Evolutionary conservation across 345 rosid genomes (phyloP).

Genomic region (Mercurialis annua): DNA sequence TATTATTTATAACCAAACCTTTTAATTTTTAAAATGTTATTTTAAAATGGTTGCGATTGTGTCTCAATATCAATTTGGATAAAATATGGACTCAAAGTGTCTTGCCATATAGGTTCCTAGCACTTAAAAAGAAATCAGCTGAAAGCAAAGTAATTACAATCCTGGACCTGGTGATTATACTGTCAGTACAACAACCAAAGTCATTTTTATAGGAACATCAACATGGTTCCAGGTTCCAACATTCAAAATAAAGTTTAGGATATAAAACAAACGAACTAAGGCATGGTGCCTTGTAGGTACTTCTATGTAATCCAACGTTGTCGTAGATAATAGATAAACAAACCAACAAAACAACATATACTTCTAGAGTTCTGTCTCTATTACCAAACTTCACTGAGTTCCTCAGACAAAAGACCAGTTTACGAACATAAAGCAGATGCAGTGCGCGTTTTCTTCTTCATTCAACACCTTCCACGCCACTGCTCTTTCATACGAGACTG

Average conservation of each 20-base stretch:
- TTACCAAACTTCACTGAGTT: background rate
- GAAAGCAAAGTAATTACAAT: background rate
- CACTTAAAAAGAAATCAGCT: background rate
- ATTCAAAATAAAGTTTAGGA: constrained; percentile 14
- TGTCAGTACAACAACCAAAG: background rate
- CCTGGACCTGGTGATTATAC: background rate
- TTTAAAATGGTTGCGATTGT: too few species aligned
- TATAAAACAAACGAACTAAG: constrained; percentile 1
- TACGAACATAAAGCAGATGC: constrained; percentile 92
- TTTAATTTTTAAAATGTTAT: too few species aligned
- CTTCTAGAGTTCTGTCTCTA: constrained; percentile 6
- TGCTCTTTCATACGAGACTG: constrained; percentile 90
- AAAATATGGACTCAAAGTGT: too few species aligned
- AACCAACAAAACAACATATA: constrained; percentile 20
- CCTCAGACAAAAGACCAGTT: constrained; percentile 95
- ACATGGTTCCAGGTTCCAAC: too few species aligned
- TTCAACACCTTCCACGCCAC: constrained; percentile 98
- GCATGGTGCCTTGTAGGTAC: constrained; percentile 11
- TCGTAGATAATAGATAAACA: constrained; percentile 17
- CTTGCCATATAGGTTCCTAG: too few species aligned
- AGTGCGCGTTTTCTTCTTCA: constrained; percentile 92
- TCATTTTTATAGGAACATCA: background rate
- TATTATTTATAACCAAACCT: too few species aligned
- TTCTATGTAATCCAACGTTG: constrained; percentile 1
- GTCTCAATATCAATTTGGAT: too few species aligned